phyloP scores from a whole-genome alignment of 129 eudicot species.

The Centrapalus pauciflorus region DNA sequence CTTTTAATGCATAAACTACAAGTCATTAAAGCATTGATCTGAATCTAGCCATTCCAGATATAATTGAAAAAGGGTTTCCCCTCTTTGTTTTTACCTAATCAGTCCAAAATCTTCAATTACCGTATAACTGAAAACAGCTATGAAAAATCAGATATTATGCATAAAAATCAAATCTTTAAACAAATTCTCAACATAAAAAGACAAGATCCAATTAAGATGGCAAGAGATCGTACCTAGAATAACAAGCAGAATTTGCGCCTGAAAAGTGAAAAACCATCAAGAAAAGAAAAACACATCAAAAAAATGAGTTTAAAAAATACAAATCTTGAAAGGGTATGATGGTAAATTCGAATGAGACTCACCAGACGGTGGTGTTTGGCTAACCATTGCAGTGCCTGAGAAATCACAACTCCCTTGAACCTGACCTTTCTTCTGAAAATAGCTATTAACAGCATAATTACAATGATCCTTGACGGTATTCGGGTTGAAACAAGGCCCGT shows the following conservation, averaged over 20 bases:
- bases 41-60: background rate
- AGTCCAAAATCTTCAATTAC: background rate
- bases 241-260: constrained; percentile 53
- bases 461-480: constrained; percentile 80
- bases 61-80: constrained; percentile 1
- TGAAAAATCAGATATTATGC: no score
- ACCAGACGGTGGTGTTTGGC: constrained; percentile 41
- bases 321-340: constrained; percentile 10
- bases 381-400: constrained; percentile 33
- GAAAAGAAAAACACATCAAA: background rate
- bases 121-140: background rate
- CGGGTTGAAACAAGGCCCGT: constrained; percentile 71
- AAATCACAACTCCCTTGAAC: constrained; percentile 48
- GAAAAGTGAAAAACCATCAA: constrained; percentile 32
- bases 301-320: background rate
- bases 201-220: constrained; percentile 32
- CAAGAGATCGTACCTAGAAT: constrained; percentile 39
- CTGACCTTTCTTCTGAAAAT: constrained; percentile 56
- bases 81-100: background rate
- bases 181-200: background rate
- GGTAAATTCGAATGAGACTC: constrained; percentile 19
- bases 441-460: constrained; percentile 73
- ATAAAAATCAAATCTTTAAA: constrained; percentile 13
- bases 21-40: background rate
- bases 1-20: background rate